Evolutionary conservation across 345 rosid species (phyloP), one percentile per base, ranked within the genome.

Genomic region (Salix suchowensis): DNA sequence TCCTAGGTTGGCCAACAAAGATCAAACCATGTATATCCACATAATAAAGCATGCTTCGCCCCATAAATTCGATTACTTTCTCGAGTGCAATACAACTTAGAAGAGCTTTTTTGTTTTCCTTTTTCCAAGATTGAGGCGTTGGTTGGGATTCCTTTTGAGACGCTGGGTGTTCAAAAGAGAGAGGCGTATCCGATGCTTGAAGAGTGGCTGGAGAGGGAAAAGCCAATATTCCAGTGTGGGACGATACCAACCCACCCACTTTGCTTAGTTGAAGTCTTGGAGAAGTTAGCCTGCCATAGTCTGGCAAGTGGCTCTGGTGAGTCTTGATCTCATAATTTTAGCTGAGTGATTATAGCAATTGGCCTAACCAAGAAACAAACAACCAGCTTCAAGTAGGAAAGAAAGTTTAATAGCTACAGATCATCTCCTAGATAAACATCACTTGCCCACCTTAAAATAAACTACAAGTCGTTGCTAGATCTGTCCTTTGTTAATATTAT

Each of bases 161-260:
- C 32, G n/a, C 24, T 4, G 24, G 46, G 40, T 14, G 6, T 24
- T 23, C 64, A 5, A 61, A 65, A 62, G 40, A 67, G 40, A 67
- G 72, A 34, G 70, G 54, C 69, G 85, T 82, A 87, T 85, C 86
- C 85, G 13, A 81, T 81, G 83, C 70, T 72, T 50, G 4, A 26
- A 16, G 61, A 36, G 44, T 52, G 71, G 75, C 50, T 67, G 74
- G 44, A 18, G 61, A 46, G 23, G 74, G 23, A 62, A 37, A 26
- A 48, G 71, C 77, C 36, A 16, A 70, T n/a, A 28, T 32, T 60
- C 78, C 28, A 1, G 6, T 11, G 12, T 5, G 19, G 24, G 67
- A 58, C 32, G 61, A 75, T 52, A 40, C 23, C 67, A 23, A 10
- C 18, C 72, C 32, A 32, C 30, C 40, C 50, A 50, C 62, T 30